A percentile compares a stretch with the other conserved stretches of the same genome.
Evolutionary conservation across 202 grass and related monocot species (phyloP).

Genomic region (Carex sylvatica): DNA sequence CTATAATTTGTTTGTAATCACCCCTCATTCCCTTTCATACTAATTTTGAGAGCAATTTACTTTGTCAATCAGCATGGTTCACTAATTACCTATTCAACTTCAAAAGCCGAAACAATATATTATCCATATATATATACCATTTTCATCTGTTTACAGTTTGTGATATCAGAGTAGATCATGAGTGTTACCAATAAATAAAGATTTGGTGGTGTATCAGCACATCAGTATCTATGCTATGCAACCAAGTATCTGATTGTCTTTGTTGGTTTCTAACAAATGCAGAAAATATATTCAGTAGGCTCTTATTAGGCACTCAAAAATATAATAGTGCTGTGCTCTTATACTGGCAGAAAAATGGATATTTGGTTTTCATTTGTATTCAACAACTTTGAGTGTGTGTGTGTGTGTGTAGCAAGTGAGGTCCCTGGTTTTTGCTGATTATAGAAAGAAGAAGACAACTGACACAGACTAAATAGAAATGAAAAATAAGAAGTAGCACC

Average conservation of each 20-base stretch:
- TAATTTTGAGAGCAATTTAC: background rate
- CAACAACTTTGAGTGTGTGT: background rate
- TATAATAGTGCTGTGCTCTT: background rate
- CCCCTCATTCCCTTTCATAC: background rate
- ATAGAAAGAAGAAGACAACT: background rate
- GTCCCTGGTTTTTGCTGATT: background rate
- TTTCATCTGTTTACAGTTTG: background rate
- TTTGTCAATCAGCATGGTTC: background rate
- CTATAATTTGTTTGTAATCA: too few relatives aligned
- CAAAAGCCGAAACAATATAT: background rate
- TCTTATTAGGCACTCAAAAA: background rate
- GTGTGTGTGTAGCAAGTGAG: background rate
- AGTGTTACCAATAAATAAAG: background rate
- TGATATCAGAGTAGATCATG: background rate
- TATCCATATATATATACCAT: background rate
- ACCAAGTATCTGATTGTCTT: background rate
- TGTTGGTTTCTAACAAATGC: background rate
- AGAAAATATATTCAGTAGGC: background rate
- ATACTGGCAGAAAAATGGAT: background rate
- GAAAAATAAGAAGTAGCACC: background rate
- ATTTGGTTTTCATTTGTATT: background rate
- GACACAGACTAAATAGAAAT: background rate
- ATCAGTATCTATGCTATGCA: background rate
- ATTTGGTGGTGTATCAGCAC: background rate
- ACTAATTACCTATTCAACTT: background rate